A percentile compares a stretch with the other conserved stretches of the same genome.
phyloP scores from a whole-genome alignment of 106 monocot species.

The Apostasia shenzhenica region DNA sequence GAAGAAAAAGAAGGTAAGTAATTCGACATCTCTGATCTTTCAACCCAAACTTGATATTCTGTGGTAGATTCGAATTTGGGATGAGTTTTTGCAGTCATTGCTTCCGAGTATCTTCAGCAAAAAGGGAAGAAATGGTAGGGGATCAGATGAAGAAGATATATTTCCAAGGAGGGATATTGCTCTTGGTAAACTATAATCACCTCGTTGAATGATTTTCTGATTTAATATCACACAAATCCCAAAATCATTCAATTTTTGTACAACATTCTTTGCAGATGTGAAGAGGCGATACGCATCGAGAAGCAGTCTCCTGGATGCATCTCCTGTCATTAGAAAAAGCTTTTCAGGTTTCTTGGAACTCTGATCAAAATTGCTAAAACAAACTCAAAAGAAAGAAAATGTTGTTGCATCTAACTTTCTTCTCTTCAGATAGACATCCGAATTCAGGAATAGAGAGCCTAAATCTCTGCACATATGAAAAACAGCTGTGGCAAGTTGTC shows the following conservation, averaged over 20 bases:
- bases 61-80: not conserved
- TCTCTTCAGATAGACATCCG: slow-evolving; percentile 52
- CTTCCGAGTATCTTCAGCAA: slow-evolving; percentile 50
- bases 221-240: not conserved
- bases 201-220: not conserved
- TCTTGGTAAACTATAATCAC: slow-evolving; percentile 8
- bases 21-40: not conserved
- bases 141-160: slow-evolving; percentile 41
- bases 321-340: slow-evolving; percentile 48
- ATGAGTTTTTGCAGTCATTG: slow-evolving; percentile 28
- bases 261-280: slow-evolving; percentile 22
- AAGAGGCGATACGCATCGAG: slow-evolving; percentile 36
- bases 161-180: slow-evolving; percentile 33
- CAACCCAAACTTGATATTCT: not conserved
- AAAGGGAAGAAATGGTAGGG: slow-evolving; percentile 38
- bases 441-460: slow-evolving; percentile 52
- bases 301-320: slow-evolving; percentile 36
- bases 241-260: not conserved
- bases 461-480: slow-evolving; percentile 33
- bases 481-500: slow-evolving; percentile 6
- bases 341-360: slow-evolving; percentile 45
- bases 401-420: slow-evolving; percentile 5
- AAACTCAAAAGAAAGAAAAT: not conserved
- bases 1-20: slow-evolving; percentile 67
- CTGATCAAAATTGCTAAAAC: not conserved